Percentiles rank a stretch among this genome's conserved stretches.
phyloP scores from a whole-genome alignment of 805 yeast species.

The Yarrowia deformans region DNA sequence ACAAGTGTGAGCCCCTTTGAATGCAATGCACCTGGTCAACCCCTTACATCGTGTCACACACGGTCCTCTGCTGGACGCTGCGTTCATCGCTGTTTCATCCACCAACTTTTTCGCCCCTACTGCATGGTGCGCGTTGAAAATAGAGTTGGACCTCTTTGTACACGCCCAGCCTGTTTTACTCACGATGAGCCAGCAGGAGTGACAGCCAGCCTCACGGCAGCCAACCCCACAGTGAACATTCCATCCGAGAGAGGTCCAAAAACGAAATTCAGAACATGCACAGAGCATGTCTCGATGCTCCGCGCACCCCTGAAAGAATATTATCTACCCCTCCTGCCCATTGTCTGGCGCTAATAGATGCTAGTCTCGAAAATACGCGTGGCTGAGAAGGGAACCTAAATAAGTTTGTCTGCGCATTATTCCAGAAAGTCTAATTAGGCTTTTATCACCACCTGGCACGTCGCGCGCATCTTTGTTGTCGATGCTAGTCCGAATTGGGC shows the following conservation, averaged over 20 bases:
- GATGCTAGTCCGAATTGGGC: constrained; percentile 26
- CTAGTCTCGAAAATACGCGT: constrained; percentile 28
- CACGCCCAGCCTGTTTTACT: constrained; percentile 6
- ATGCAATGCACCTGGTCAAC: constrained; percentile 9
- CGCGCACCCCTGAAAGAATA: not conserved
- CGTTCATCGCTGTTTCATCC: constrained; percentile 10
- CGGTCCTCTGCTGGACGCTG: not conserved
- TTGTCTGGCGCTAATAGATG: not conserved
- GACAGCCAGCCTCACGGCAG: constrained; percentile 9
- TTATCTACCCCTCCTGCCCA: not conserved
- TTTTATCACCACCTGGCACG: constrained; percentile 14
- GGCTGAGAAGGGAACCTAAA: constrained; percentile 17
- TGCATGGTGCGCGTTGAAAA: constrained; percentile 1
- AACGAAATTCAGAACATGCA: not conserved
- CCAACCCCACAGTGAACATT: not conserved
- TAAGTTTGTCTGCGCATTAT: not conserved
- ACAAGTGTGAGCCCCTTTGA: not conserved
- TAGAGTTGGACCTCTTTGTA: not conserved
- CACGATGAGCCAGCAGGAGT: constrained; percentile 2
- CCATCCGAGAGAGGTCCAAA: not conserved
- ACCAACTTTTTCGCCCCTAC: not conserved
- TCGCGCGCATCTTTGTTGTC: constrained; percentile 35
- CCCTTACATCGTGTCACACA: constrained; percentile 12
- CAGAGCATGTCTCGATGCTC: not conserved
- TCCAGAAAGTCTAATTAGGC: not conserved